A percentile compares a stretch with the other conserved stretches of the same genome.
These are phyloP conservation scores for Microdochium bolleyi DNA, from an alignment of 2,329 filamentous ascomycete genomes.

Conservation along the genomic window DNA sequence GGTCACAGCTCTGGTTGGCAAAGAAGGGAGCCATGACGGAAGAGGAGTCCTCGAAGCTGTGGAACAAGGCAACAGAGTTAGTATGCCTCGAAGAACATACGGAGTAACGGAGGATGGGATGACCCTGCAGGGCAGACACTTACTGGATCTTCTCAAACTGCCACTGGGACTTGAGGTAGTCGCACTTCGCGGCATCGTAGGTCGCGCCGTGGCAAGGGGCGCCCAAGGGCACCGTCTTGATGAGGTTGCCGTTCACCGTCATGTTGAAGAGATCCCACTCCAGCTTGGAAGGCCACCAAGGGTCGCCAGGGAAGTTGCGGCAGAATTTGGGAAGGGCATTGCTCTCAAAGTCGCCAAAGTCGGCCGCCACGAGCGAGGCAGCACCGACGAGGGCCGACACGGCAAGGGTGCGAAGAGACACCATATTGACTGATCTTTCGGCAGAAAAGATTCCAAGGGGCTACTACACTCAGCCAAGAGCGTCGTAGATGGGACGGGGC, in stretches of 20 bases:
- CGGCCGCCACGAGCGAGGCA: background rate
- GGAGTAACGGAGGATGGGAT: background rate
- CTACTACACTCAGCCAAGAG: too few relatives aligned
- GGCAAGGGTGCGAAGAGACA: background rate
- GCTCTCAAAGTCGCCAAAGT: too few relatives aligned
- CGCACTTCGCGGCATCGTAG: constrained; percentile 10
- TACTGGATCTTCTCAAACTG: constrained; percentile 1
- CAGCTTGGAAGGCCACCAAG: constrained; percentile 2
- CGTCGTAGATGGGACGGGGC: background rate
- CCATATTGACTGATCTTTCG: background rate
- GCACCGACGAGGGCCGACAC: background rate
- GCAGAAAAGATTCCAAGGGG: background rate
- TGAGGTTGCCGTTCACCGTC: constrained; percentile 9
- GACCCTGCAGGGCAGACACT: background rate
- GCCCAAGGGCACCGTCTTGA: constrained; percentile 14
- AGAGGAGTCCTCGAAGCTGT: constrained; percentile 17
- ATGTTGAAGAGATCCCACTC: constrained; percentile 3
- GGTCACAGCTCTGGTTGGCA: constrained; percentile 30
- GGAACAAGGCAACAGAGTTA: background rate
- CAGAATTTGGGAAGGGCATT: background rate
- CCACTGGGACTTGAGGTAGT: constrained; percentile 6
- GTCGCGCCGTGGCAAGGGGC: constrained; percentile 8
- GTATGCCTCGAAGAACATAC: background rate
- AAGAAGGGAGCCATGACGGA: constrained; percentile 27
- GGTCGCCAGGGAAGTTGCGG: constrained; percentile 2